phyloP scores from a whole-genome alignment of 2,329 filamentous ascomycete species.

The Pezicula radicicola region DNA sequence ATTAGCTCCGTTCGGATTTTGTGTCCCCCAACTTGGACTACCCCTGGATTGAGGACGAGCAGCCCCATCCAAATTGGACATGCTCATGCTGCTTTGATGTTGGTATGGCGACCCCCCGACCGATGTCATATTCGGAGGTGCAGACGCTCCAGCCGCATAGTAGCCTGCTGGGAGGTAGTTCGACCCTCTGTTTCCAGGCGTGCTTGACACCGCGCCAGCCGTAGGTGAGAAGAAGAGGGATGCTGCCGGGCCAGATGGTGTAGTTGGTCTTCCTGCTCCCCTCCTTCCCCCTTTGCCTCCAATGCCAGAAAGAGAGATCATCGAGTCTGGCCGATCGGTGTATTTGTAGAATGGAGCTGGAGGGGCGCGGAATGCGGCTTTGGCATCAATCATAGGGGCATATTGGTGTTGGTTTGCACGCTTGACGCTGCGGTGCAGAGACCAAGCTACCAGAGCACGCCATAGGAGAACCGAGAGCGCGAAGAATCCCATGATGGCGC shows the following conservation, averaged over 20 bases:
- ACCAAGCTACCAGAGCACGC: slow-evolving; percentile 85
- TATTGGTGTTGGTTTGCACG: slow-evolving; percentile 77
- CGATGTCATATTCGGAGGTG: slow-evolving; percentile 3
- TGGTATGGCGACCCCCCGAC: too few species aligned
- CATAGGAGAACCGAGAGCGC: slow-evolving; percentile 80
- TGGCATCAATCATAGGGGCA: slow-evolving; percentile 55
- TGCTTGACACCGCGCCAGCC: slow-evolving; percentile 57
- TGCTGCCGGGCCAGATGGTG: slow-evolving; percentile 27
- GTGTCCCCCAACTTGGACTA: slow-evolving; percentile 51
- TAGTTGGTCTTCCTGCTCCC: slow-evolving; percentile 30
- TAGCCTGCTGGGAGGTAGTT: slow-evolving; percentile 88
- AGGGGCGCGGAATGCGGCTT: slow-evolving; percentile 56
- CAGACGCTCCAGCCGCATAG: slow-evolving; percentile 65
- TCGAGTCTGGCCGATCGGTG: slow-evolving; percentile 44
- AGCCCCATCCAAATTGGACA: not conserved
- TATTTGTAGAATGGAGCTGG: slow-evolving; percentile 63
- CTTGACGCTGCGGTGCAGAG: slow-evolving; percentile 87
- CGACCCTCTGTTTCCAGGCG: slow-evolving; percentile 62
- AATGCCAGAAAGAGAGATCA: slow-evolving; percentile 23
- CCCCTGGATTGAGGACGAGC: slow-evolving; percentile 27
- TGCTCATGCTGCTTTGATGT: slow-evolving; percentile 42
- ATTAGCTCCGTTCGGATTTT: slow-evolving; percentile 37
- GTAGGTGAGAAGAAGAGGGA: slow-evolving; percentile 92
- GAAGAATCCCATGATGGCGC: slow-evolving; percentile 81
- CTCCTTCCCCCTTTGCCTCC: slow-evolving; percentile 28